Percentiles rank a stretch among this genome's conserved stretches.
These are phyloP conservation scores for Sarocladium brachiariae DNA, from an alignment of 2,329 filamentous ascomycete species.

Conservation along the genomic window DNA sequence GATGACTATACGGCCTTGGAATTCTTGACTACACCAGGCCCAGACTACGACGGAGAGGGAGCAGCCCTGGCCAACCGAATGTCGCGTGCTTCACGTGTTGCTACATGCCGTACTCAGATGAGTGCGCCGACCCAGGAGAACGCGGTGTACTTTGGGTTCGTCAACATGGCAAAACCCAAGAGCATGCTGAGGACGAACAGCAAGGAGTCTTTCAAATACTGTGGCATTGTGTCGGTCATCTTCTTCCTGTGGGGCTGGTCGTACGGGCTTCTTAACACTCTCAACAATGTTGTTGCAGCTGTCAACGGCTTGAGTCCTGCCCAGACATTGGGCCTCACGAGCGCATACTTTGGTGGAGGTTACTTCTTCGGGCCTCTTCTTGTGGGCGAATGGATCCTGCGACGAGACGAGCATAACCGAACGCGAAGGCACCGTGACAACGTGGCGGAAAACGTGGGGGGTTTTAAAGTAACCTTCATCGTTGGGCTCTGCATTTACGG, in stretches of 20 bases:
- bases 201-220: slow-evolving; percentile 62
- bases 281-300: slow-evolving; percentile 64
- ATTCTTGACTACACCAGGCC: slow-evolving; percentile 39
- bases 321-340: slow-evolving; percentile 61
- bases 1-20: slow-evolving; percentile 32
- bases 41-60: slow-evolving; percentile 14
- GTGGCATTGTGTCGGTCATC: slow-evolving; percentile 67
- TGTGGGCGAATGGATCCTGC: slow-evolving; percentile 63
- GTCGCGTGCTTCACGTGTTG: slow-evolving; percentile 15
- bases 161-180: slow-evolving; percentile 62
- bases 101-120: slow-evolving; percentile 28
- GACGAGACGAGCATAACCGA: slow-evolving; percentile 57
- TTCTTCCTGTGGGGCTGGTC: slow-evolving; percentile 90
- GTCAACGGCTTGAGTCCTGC: slow-evolving; percentile 55
- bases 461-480: slow-evolving; percentile 77
- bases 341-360: slow-evolving; percentile 62
- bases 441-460: slow-evolving; percentile 43
- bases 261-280: slow-evolving; percentile 76
- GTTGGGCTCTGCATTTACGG: slow-evolving; percentile 69
- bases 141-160: slow-evolving; percentile 66
- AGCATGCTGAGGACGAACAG: slow-evolving; percentile 61
- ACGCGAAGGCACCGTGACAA: slow-evolving; percentile 31
- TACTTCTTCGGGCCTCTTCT: slow-evolving; percentile 66
- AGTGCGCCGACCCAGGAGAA: slow-evolving; percentile 30
- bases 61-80: not conserved